Evolutionary conservation across 2,329 filamentous ascomycete genomes (phyloP).

Genomic region (Scytalidium sp.): DNA sequence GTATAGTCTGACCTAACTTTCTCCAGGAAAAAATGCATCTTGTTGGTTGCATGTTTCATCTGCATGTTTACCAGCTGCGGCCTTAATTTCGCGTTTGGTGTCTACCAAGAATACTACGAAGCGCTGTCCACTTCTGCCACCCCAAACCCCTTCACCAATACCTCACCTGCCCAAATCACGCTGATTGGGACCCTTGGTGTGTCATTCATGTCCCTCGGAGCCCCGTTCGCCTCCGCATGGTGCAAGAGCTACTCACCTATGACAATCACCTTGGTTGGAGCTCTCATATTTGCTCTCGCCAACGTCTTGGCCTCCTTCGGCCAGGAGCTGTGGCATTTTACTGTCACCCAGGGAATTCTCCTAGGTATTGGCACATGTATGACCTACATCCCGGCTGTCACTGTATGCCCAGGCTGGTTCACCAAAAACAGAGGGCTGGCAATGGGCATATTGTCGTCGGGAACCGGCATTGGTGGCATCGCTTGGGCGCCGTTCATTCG

Average conservation of each 20-base stretch:
- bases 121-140: conserved; percentile 15
- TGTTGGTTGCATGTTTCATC: not conserved
- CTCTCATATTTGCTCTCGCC: conserved; percentile 29
- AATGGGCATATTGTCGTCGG: conserved; percentile 36
- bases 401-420: conserved; percentile 36
- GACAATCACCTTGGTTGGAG: conserved; percentile 26
- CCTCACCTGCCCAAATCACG: conserved; percentile 33
- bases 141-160: conserved; percentile 31
- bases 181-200: conserved; percentile 35
- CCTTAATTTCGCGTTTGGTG: conserved; percentile 36
- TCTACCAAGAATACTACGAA: conserved; percentile 37
- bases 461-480: conserved; percentile 35
- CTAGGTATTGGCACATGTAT: conserved; percentile 35
- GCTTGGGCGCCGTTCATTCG: conserved; percentile 26
- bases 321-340: conserved; percentile 22
- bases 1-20: not conserved
- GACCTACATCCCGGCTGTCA: conserved; percentile 35
- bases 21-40: not conserved
- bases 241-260: conserved; percentile 30
- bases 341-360: conserved; percentile 32
- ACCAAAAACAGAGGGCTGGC: conserved; percentile 31
- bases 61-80: conserved; percentile 26
- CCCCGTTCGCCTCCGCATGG: conserved; percentile 31
- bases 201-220: conserved; percentile 33
- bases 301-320: conserved; percentile 31